phyloP scores from a whole-genome alignment of 352 stramenopile species.

The Phytophthora pisi region DNA sequence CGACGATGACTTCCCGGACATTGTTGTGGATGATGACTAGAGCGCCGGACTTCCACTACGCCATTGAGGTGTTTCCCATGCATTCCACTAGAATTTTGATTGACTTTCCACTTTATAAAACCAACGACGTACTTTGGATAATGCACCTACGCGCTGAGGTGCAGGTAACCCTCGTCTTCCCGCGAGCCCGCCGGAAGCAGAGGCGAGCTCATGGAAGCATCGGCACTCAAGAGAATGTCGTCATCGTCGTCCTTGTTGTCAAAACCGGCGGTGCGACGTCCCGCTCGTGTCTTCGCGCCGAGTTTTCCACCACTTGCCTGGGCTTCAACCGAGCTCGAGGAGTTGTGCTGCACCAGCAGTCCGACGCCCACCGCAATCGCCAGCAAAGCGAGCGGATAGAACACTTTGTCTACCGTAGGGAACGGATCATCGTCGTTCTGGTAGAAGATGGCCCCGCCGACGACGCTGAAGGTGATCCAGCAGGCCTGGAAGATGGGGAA shows the following conservation, averaged over 20 bases:
- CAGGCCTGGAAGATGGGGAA: constrained; percentile 89
- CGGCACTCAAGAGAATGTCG: constrained; percentile 59
- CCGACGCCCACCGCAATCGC: constrained; percentile 72
- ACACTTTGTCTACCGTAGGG: constrained; percentile 55
- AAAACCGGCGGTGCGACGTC: constrained; percentile 24
- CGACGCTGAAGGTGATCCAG: constrained; percentile 90
- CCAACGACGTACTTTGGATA: neutral
- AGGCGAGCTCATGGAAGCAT: constrained; percentile 71
- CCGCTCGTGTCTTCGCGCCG: constrained; percentile 21
- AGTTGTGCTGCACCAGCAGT: constrained; percentile 75
- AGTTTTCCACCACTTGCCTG: constrained; percentile 11
- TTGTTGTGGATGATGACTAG: constrained; percentile 75
- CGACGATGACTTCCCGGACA: constrained; percentile 85
- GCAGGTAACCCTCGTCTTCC: constrained; percentile 61
- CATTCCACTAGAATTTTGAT: constrained; percentile 33
- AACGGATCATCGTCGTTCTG: constrained; percentile 69
- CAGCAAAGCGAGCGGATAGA: constrained; percentile 78
- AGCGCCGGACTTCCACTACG: neutral
- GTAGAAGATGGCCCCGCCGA: constrained; percentile 87
- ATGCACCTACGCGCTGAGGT: constrained; percentile 38
- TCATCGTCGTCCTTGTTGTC: constrained; percentile 51
- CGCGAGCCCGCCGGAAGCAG: constrained; percentile 50
- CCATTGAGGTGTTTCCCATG: constrained; percentile 5
- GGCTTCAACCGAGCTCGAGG: constrained; percentile 14
- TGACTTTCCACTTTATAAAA: constrained; percentile 23